These are phyloP conservation scores for Byssothecium circinans DNA, from an alignment of 2,329 filamentous ascomycete species.

Conservation along the genomic window DNA sequence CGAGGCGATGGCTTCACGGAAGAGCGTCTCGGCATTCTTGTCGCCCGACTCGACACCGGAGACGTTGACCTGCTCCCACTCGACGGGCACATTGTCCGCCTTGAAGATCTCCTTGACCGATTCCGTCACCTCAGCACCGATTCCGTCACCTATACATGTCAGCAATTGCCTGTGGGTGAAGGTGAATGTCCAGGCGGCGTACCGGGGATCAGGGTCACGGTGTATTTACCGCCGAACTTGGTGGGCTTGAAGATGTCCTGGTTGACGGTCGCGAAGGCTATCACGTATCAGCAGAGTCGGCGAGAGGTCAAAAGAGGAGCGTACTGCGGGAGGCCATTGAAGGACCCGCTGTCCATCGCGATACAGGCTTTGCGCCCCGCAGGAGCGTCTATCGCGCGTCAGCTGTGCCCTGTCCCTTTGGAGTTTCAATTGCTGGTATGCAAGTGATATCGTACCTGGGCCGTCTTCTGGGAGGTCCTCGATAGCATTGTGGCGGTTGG, in stretches of 20 bases:
- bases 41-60: constrained; percentile 83
- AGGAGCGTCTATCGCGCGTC: constrained; percentile 55
- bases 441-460: constrained; percentile 47
- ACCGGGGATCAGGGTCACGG: constrained; percentile 96
- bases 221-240: constrained; percentile 99
- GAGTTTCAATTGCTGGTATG: constrained; percentile 28
- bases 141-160: constrained; percentile 72
- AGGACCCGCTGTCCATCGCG: constrained; percentile 52
- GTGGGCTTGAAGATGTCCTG: constrained; percentile 98
- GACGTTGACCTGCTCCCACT: constrained; percentile 98
- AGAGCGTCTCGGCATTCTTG: constrained; percentile 90
- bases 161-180: constrained; percentile 17
- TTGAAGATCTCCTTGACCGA: constrained; percentile 99
- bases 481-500: constrained; percentile 46
- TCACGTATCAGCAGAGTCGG: constrained; percentile 17
- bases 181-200: constrained; percentile 38
- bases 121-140: constrained; percentile 96
- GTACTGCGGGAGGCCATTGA: constrained; percentile 59
- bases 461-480: constrained; percentile 49
- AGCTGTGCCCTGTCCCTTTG: constrained; percentile 15
- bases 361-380: constrained; percentile 54
- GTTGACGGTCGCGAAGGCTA: constrained; percentile 66
- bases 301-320: constrained; percentile 19
- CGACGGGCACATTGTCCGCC: constrained; percentile 96
- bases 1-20: constrained; percentile 92